phyloP scores from a whole-genome alignment of 2,329 filamentous ascomycete genomes.

The Sarocladiaceae sp. region DNA sequence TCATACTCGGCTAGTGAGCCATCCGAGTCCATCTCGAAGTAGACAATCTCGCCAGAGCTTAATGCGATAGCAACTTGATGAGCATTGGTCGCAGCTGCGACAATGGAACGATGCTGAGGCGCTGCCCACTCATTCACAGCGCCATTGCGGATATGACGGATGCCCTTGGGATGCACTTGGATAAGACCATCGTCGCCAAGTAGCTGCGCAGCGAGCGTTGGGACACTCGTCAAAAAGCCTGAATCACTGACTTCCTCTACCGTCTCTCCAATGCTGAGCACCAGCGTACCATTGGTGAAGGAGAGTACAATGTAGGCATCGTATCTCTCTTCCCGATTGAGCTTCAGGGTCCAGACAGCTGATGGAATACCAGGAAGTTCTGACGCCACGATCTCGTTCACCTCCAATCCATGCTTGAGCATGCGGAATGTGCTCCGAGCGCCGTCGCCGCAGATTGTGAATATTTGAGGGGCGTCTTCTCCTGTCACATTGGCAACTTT shows the following conservation, averaged over 20 bases:
- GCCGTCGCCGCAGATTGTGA: constrained; percentile 82
- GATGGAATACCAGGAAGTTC: constrained; percentile 83
- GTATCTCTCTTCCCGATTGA: constrained; percentile 72
- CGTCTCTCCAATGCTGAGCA: constrained; percentile 91
- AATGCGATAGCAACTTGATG: constrained; percentile 89
- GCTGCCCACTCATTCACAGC: constrained; percentile 89
- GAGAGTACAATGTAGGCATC: constrained; percentile 96
- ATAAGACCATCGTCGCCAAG: constrained; percentile 89
- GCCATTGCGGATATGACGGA: constrained; percentile 76
- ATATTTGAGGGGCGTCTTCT: constrained; percentile 95
- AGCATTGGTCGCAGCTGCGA: constrained; percentile 88
- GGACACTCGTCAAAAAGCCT: constrained; percentile 80
- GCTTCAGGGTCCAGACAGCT: constrained; percentile 91
- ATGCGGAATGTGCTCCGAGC: constrained; percentile 86
- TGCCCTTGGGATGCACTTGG: constrained; percentile 94
- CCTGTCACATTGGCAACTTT: constrained; percentile 86
- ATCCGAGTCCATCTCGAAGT: constrained; percentile 95
- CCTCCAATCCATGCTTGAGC: constrained; percentile 85
- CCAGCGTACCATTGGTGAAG: constrained; percentile 81
- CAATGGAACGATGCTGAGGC: constrained; percentile 89
- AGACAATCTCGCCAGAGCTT: constrained; percentile 93
- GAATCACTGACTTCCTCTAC: constrained; percentile 94
- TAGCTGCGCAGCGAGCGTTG: constrained; percentile 87
- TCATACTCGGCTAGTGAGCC: constrained; percentile 89
- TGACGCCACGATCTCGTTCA: constrained; percentile 93